Evolutionary conservation across 1,139 yeast species (phyloP), one percentile per base, ranked within the genome.

Genomic region (Starmera stellimalicola): DNA sequence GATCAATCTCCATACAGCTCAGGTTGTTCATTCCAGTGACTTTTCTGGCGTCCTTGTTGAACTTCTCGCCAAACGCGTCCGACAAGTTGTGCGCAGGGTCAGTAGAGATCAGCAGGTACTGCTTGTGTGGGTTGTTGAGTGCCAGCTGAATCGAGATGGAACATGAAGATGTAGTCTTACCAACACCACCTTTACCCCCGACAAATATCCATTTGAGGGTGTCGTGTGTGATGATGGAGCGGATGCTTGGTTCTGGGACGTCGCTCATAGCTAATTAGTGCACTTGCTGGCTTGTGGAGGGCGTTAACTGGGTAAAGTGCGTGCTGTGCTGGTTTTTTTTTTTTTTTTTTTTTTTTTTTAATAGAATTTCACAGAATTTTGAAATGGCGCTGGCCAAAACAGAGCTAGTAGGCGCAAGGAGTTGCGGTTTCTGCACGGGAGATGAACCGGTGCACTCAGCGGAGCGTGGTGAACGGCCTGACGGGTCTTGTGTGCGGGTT

Each of bases 151-250:
- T 83, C 18, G 98, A 95, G 46, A 91, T 72, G 16, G 97, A 87
- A 33, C 95, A 88, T 1, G 97, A 88, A 3, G 96, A 84, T 29
- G 98, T 91, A 45, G 98, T 91, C 58, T 91, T 91, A 48, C 98
- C 98, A 26, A 91, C 98, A 60, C 98, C 98, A 56, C 98, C 98
- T 66, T 91, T 91, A 50, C 98, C 98, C 41, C 98, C 98, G 28
- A 88, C 97, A 54, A 91, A 91, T 45, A 91, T 82, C 98, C 98
- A 91, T 53, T 83, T 83, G 51, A 91, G 72, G 14, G 91, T 62
- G 28, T 62, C 81, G 44, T 80, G 85, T 22, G 65, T 52, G 33
- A 81, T 63, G 34, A 81, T 61, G 18, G 82, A 74, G 47, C 73
- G 73, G 45, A 81, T 68, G 24, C 80, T 76, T 40, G 88, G 85